Conservation (phyloP, 768 basidiomycete genomes). For the Paxillus involutus region DNA sequence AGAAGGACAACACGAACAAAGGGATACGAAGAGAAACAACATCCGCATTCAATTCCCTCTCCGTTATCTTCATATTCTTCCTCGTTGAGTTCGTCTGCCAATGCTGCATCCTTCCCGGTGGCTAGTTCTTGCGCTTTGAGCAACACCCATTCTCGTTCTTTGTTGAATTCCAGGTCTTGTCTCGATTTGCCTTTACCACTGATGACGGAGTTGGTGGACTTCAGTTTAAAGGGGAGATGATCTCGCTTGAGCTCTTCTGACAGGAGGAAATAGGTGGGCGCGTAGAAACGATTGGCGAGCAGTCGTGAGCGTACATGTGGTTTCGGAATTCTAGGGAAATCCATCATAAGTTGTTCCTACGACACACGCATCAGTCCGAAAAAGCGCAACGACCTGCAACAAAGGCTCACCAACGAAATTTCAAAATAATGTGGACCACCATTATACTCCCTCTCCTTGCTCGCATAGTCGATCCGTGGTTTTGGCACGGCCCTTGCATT, state of each 20-base stretch:
- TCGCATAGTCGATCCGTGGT: slow-evolving; percentile 54
- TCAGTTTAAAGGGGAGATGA: slow-evolving; percentile 38
- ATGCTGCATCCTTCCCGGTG: slow-evolving; percentile 24
- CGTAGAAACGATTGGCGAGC: slow-evolving; percentile 48
- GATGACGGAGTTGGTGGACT: slow-evolving; percentile 31
- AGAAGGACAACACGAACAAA: slow-evolving; percentile 51
- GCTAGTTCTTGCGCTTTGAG: slow-evolving; percentile 31
- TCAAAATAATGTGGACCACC: slow-evolving; percentile 49
- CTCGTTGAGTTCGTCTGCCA: slow-evolving; percentile 34
- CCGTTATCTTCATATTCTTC: slow-evolving; percentile 48
- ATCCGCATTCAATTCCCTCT: slow-evolving; percentile 81
- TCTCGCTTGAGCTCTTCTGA: slow-evolving; percentile 31
- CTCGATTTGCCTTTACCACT: slow-evolving; percentile 43
- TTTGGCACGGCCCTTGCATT: slow-evolving; percentile 38
- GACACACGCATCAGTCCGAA: neutral
- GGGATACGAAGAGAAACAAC: slow-evolving; percentile 74
- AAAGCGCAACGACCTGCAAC: neutral
- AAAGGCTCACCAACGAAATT: slow-evolving; percentile 47
- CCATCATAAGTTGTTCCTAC: slow-evolving; percentile 51
- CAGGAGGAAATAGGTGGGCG: slow-evolving; percentile 61
- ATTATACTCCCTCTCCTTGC: slow-evolving; percentile 41
- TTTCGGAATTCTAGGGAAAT: slow-evolving; percentile 61
- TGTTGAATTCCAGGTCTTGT: slow-evolving; percentile 45
- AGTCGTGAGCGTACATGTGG: slow-evolving; percentile 51
- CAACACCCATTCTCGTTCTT: slow-evolving; percentile 49